Percentiles rank a stretch among this genome's conserved stretches.
These are phyloP conservation scores for Durusdinium trenchii DNA, from an alignment of 73 alveolate species.

Conservation along the genomic window DNA sequence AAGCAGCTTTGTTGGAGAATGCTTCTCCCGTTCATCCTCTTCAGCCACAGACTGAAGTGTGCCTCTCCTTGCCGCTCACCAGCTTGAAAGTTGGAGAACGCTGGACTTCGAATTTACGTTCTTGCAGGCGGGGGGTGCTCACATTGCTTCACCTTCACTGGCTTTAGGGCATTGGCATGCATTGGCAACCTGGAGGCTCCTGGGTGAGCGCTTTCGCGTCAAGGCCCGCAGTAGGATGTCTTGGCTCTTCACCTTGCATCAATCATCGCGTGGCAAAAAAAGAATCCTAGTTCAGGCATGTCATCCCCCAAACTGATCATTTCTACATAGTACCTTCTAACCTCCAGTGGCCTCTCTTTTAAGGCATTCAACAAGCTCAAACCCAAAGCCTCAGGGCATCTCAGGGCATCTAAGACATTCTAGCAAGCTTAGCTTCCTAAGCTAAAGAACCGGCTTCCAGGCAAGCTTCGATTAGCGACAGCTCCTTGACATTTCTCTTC, in stretches of 20 bases:
- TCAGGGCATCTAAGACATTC: no score
- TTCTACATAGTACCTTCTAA: not conserved
- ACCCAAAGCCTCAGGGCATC: no score
- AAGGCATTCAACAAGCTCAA: not conserved
- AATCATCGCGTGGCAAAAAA: not conserved
- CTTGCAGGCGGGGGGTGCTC: not conserved
- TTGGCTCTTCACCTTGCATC: conserved; percentile 68
- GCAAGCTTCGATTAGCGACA: conserved; percentile 51
- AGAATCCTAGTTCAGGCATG: not conserved
- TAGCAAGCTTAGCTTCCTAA: no score
- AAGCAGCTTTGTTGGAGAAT: conserved; percentile 36
- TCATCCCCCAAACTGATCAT: not conserved
- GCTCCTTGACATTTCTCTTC: conserved; percentile 85
- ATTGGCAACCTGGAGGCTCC: not conserved
- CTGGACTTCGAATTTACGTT: not conserved
- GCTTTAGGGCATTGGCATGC: not conserved
- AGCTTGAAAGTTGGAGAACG: not conserved
- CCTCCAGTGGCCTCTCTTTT: not conserved
- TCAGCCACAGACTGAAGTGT: conserved; percentile 83
- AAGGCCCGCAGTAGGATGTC: conserved; percentile 67
- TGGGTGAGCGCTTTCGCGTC: conserved; percentile 57
- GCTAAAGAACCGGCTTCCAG: not conserved
- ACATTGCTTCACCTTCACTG: not conserved
- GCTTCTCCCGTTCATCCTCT: conserved; percentile 61
- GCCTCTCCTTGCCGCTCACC: not conserved